Percentiles rank a stretch among this genome's conserved stretches.
Conservation (phyloP, 2,329 filamentous ascomycete genomes). For the Domatiomyces catenatus region DNA sequence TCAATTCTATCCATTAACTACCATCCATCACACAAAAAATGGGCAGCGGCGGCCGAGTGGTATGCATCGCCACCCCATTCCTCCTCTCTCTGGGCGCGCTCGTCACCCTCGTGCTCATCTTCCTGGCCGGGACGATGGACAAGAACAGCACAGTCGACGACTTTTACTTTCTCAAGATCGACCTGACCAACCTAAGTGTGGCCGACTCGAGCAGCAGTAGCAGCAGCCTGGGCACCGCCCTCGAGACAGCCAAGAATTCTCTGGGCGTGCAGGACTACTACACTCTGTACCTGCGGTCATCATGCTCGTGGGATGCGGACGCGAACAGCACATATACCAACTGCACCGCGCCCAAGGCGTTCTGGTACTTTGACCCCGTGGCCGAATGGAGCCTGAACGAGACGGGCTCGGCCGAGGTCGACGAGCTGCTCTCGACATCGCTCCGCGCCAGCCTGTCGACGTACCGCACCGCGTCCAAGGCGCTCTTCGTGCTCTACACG, state of each 20-base stretch:
- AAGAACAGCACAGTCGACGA: constrained; percentile 31
- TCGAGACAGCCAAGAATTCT: constrained; percentile 24
- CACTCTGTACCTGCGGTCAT: constrained; percentile 71
- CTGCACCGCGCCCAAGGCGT: constrained; percentile 56
- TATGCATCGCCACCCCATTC: constrained; percentile 81
- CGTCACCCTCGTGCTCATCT: constrained; percentile 47
- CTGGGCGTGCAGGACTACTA: constrained; percentile 61
- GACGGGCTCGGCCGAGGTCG: constrained; percentile 31
- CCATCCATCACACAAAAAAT: no score
- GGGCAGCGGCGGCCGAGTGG: constrained; percentile 61
- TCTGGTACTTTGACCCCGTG: constrained; percentile 63
- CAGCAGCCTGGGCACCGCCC: constrained; percentile 16
- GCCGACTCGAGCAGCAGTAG: constrained; percentile 21
- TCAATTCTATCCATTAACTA: neutral
- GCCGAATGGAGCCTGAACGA: constrained; percentile 48
- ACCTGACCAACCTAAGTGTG: constrained; percentile 46
- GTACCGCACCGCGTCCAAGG: constrained; percentile 61
- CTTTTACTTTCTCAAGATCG: constrained; percentile 44
- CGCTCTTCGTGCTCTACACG: constrained; percentile 70
- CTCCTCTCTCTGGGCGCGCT: constrained; percentile 63
- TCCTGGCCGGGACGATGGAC: constrained; percentile 41
- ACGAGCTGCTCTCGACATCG: constrained; percentile 51
- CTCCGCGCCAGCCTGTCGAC: constrained; percentile 52
- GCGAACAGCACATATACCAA: constrained; percentile 31
- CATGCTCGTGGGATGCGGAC: constrained; percentile 51